Evolutionary conservation across 2,329 filamentous ascomycete genomes (phyloP).

Genomic region (Aphanoascus verrucosus): DNA sequence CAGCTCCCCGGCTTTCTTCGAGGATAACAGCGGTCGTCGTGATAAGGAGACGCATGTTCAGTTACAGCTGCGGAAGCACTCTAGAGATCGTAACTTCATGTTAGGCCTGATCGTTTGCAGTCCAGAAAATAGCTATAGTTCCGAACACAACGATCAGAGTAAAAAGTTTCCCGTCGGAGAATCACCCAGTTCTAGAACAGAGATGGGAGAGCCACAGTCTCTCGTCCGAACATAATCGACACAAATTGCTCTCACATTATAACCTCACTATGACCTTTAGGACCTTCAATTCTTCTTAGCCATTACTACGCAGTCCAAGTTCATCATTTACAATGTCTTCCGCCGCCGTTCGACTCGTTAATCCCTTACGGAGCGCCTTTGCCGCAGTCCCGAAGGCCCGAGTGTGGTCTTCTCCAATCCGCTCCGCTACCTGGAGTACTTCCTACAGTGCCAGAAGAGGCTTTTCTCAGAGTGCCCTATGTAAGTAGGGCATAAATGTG

Average conservation of each 20-base stretch:
- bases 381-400: constrained; percentile 11
- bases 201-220: neutral
- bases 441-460: constrained; percentile 21
- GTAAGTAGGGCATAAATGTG: constrained; percentile 21
- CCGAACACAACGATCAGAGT: neutral
- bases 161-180: constrained; percentile 10
- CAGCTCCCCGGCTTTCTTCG: neutral
- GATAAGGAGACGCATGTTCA: neutral
- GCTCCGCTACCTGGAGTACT: constrained; percentile 10
- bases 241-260: neutral
- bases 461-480: constrained; percentile 34
- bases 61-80: neutral
- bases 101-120: too few species aligned
- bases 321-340: constrained; percentile 25
- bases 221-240: neutral
- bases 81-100: neutral
- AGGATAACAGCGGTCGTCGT: neutral
- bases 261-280: neutral
- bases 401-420: constrained; percentile 12
- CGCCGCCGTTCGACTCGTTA: constrained; percentile 22
- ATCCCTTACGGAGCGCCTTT: constrained; percentile 14
- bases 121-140: neutral
- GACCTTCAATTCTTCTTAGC: neutral
- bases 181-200: neutral
- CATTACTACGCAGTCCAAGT: neutral